These are phyloP conservation scores for Besnoitia besnoiti DNA, from an alignment of 169 alveolate genomes.

Conservation along the genomic window DNA sequence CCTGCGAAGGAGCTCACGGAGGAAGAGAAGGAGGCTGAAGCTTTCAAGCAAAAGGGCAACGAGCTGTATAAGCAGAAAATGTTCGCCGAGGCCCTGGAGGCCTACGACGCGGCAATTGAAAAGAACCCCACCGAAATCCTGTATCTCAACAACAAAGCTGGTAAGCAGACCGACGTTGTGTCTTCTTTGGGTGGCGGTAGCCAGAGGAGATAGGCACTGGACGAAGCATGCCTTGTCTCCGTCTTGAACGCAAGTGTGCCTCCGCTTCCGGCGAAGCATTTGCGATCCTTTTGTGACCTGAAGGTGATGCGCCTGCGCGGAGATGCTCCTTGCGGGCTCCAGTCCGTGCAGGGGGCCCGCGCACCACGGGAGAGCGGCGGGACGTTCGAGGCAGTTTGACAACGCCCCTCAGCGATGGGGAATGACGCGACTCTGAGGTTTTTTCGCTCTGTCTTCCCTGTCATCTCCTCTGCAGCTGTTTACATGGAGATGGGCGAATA, in stretches of 20 bases:
- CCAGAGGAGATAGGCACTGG: no score
- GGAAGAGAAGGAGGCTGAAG: slow-evolving; percentile 77
- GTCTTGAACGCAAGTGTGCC: no score
- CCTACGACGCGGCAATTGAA: slow-evolving; percentile 93
- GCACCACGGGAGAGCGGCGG: no score
- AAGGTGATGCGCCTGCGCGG: no score
- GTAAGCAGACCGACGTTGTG: no score
- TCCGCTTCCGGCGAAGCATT: no score
- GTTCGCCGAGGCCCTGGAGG: slow-evolving; percentile 93
- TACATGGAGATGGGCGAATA: slow-evolving; percentile 94
- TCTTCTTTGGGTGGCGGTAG: no score
- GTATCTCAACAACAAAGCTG: slow-evolving; percentile 89
- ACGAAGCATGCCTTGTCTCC: no score
- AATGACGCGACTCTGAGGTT: neutral
- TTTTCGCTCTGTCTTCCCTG: neutral
- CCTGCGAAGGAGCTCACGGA: slow-evolving; percentile 79
- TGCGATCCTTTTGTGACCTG: no score
- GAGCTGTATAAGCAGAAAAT: slow-evolving; percentile 86
- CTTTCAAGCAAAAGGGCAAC: slow-evolving; percentile 77
- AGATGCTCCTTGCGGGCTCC: no score
- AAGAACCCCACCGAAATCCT: slow-evolving; percentile 88
- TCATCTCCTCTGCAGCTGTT: slow-evolving; percentile 83
- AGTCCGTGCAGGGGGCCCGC: no score
- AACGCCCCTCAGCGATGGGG: neutral
- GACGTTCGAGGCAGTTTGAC: no score